These are phyloP conservation scores for Metschnikowia anglica DNA, from an alignment of 805 yeast genomes.

Conservation along the genomic window DNA sequence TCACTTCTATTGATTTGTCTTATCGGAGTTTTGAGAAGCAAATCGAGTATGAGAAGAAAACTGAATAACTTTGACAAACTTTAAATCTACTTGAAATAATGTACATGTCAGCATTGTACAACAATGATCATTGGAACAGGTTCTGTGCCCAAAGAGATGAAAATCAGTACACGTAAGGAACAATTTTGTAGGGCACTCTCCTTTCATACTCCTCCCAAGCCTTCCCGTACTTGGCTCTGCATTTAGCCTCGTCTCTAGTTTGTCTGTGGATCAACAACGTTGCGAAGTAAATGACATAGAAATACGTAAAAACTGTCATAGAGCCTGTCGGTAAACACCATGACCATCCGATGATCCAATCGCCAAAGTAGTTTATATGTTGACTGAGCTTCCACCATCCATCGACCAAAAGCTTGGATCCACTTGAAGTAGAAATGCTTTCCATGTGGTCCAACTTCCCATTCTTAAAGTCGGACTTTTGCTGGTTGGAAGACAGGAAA, in stretches of 20 bases:
- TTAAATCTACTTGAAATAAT: background rate
- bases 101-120: background rate
- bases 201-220: slow-evolving; percentile 82
- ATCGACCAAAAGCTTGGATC: slow-evolving; percentile 76
- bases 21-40: slow-evolving; percentile 81
- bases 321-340: slow-evolving; percentile 93
- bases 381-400: slow-evolving; percentile 97
- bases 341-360: slow-evolving; percentile 86
- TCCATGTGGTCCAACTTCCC: slow-evolving; percentile 71
- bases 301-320: slow-evolving; percentile 79
- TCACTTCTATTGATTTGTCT: slow-evolving; percentile 67
- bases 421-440: slow-evolving; percentile 65
- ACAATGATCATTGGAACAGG: background rate
- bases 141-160: too few relatives aligned
- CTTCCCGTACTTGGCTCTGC: slow-evolving; percentile 80
- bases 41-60: slow-evolving; percentile 51
- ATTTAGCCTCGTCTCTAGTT: slow-evolving; percentile 86
- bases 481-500: slow-evolving; percentile 80
- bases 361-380: slow-evolving; percentile 94
- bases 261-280: slow-evolving; percentile 84
- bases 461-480: slow-evolving; percentile 79
- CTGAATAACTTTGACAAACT: slow-evolving; percentile 26
- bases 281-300: slow-evolving; percentile 81
- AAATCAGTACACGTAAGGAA: slow-evolving; percentile 75
- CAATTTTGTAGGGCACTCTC: slow-evolving; percentile 82